Conservation (phyloP, 352 stramenopile genomes). For the Phytophthora melonis region DNA sequence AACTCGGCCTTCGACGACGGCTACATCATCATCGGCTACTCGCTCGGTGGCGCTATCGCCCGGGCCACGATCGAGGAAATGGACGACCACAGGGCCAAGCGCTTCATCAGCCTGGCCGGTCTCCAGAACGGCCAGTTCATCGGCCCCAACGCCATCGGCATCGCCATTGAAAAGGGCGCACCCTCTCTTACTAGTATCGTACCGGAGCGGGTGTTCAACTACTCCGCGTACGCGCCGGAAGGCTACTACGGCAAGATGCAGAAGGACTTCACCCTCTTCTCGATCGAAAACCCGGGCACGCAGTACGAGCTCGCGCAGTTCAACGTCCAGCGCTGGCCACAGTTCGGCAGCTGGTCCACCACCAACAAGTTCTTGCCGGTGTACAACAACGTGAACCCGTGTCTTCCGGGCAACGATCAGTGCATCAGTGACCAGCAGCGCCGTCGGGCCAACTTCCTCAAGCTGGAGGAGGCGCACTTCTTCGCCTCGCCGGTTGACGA, state of each 20-base stretch:
- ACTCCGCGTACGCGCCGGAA: slow-evolving; percentile 1
- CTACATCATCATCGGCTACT: slow-evolving; percentile 18
- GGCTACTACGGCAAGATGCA: slow-evolving; percentile 4
- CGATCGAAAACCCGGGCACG: slow-evolving; percentile 7
- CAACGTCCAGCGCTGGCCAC: slow-evolving; percentile 6
- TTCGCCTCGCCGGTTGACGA: slow-evolving; percentile 3
- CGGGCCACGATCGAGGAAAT: slow-evolving; percentile 17
- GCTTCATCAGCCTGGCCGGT: slow-evolving; percentile 11
- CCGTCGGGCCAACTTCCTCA: slow-evolving; percentile 8
- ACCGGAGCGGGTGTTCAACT: slow-evolving; percentile 8
- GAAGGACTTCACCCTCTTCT: slow-evolving; percentile 13
- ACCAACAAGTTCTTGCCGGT: slow-evolving; percentile 12
- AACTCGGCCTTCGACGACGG: slow-evolving; percentile 11
- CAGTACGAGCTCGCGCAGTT: slow-evolving; percentile 16
- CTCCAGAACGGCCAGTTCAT: slow-evolving; percentile 18
- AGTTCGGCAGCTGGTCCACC: slow-evolving; percentile 8
- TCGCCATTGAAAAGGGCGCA: slow-evolving; percentile 3
- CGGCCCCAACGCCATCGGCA: slow-evolving; percentile 5
- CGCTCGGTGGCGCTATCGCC: neutral
- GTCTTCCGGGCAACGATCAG: slow-evolving; percentile 7
- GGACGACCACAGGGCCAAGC: slow-evolving; percentile 11
- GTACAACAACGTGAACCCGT: slow-evolving; percentile 13
- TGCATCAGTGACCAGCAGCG: slow-evolving; percentile 11
- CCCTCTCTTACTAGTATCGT: slow-evolving; percentile 7
- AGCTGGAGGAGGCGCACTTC: neutral